phyloP scores from a whole-genome alignment of 768 basidiomycete genomes.

The Lentinus tigrinus region DNA sequence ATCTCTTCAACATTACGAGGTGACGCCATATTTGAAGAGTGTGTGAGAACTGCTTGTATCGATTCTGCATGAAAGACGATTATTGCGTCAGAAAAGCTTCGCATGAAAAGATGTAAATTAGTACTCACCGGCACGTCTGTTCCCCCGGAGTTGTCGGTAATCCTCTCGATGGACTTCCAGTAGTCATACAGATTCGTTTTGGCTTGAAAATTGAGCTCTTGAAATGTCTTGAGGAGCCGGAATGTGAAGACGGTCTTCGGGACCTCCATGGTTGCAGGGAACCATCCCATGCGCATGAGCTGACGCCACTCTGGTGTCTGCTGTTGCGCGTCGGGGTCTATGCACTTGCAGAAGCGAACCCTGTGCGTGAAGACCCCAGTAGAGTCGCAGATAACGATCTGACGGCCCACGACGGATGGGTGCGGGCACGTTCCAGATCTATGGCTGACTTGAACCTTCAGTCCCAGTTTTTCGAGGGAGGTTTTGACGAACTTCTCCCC shows the following conservation, averaged over 20 bases:
- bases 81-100: neutral
- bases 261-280: slow-evolving; percentile 28
- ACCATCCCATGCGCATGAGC: slow-evolving; percentile 31
- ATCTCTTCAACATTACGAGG: slow-evolving; percentile 20
- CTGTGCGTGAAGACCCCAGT: neutral
- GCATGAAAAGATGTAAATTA: neutral
- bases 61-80: slow-evolving; percentile 8
- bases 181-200: slow-evolving; percentile 35
- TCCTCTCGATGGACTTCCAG: slow-evolving; percentile 24
- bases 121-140: slow-evolving; percentile 4
- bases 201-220: slow-evolving; percentile 32
- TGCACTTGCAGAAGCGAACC: neutral
- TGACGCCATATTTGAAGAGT: slow-evolving; percentile 19
- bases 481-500: neutral
- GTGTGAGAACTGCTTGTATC: slow-evolving; percentile 14
- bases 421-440: neutral
- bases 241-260: slow-evolving; percentile 34
- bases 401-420: neutral
- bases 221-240: slow-evolving; percentile 29
- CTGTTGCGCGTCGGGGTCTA: neutral
- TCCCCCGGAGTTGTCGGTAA: slow-evolving; percentile 31
- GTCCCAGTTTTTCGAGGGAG: neutral
- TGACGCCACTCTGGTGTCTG: slow-evolving; percentile 13
- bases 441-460: neutral
- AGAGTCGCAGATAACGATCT: neutral